Percentiles rank a stretch among this genome's conserved stretches.
Conservation (phyloP, 495 filamentous ascomycete species). For the Alectoria sarmentosa region DNA sequence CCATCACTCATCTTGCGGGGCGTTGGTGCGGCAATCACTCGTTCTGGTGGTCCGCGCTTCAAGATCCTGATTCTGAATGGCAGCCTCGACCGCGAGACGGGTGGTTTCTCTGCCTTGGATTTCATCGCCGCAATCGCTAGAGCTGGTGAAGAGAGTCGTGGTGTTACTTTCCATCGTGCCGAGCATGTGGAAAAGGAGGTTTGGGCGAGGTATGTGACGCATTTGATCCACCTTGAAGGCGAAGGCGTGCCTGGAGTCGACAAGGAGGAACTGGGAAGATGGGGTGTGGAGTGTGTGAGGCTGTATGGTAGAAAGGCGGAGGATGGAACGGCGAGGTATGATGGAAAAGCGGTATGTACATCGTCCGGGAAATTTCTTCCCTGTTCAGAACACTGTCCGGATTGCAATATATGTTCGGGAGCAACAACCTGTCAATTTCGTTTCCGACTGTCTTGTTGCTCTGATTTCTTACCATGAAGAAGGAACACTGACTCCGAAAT, state of each 20-base stretch:
- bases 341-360: slow-evolving; percentile 49
- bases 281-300: slow-evolving; percentile 70
- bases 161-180: slow-evolving; percentile 13
- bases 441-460: background rate
- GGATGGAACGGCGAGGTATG: slow-evolving; percentile 60
- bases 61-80: slow-evolving; percentile 88
- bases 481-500: background rate
- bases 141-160: slow-evolving; percentile 48
- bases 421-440: background rate
- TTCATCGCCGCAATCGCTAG: slow-evolving; percentile 73
- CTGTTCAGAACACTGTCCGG: background rate
- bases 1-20: slow-evolving; percentile 64
- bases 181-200: slow-evolving; percentile 26
- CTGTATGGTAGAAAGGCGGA: slow-evolving; percentile 64
- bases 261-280: slow-evolving; percentile 47
- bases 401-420: background rate
- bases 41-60: slow-evolving; percentile 31
- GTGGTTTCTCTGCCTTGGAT: slow-evolving; percentile 63
- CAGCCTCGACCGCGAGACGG: slow-evolving; percentile 77
- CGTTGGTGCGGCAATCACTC: slow-evolving; percentile 49
- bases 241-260: slow-evolving; percentile 64
- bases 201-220: slow-evolving; percentile 60
- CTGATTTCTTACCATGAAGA: background rate
- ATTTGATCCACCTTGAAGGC: slow-evolving; percentile 76
- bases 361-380: background rate